Conservation (phyloP, 2,329 filamentous ascomycete species). For the Coniella vitis region DNA sequence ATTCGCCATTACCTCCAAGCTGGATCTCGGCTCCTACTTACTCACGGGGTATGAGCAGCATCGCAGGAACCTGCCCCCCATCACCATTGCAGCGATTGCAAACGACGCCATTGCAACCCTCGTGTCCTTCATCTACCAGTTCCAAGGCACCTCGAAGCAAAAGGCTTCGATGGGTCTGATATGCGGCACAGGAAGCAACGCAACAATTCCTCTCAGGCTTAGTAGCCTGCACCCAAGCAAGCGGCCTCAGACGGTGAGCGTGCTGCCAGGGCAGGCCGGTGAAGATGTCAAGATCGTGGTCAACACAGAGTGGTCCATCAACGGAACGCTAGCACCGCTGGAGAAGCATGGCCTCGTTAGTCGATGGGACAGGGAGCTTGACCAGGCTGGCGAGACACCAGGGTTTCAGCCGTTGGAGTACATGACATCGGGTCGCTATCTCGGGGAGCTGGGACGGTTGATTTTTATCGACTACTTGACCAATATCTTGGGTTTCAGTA, state of each 20-base stretch:
- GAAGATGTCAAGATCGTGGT: constrained; percentile 62
- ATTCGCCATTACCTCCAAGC: constrained; percentile 53
- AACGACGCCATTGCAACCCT: constrained; percentile 78
- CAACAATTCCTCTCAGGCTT: constrained; percentile 66
- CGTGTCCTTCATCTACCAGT: constrained; percentile 68
- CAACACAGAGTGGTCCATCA: constrained; percentile 82
- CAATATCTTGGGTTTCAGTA: constrained; percentile 31
- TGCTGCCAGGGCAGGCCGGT: constrained; percentile 37
- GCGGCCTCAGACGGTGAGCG: constrained; percentile 40
- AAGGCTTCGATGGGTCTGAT: constrained; percentile 74
- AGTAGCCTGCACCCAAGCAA: constrained; percentile 58
- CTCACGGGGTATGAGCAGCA: constrained; percentile 50
- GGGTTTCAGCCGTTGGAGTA: constrained; percentile 81
- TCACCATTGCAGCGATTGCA: constrained; percentile 68
- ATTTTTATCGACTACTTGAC: constrained; percentile 61
- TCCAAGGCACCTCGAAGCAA: constrained; percentile 52
- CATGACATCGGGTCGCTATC: constrained; percentile 73
- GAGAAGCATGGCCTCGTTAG: constrained; percentile 57
- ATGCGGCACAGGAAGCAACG: constrained; percentile 75
- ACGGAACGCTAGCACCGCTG: constrained; percentile 63
- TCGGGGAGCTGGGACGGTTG: constrained; percentile 68
- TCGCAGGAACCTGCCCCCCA: constrained; percentile 47
- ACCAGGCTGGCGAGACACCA: constrained; percentile 58
- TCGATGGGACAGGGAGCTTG: constrained; percentile 63
- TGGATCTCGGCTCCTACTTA: constrained; percentile 55